Base-by-base conservation (phyloP, 345 rosid genomes). In the Boechera divaricarpa region DNA sequence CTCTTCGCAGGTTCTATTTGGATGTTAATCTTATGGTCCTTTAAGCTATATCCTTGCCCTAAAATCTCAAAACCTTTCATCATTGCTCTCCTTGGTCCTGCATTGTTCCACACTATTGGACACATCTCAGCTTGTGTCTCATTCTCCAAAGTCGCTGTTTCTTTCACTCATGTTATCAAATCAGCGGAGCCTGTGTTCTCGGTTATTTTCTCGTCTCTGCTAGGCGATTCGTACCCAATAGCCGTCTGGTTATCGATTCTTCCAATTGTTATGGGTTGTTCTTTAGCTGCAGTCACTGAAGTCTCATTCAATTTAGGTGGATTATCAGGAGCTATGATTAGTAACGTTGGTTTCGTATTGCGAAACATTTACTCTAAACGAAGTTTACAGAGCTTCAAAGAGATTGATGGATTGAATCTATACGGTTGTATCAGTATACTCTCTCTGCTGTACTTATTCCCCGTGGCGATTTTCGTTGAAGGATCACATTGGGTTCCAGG, bases 141-240 rank as follows among this genome's bases (percentile, higher is more conserved):
- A 3, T 94, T 94, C 87, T 94, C 98, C 28, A 94, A 94, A 73
- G 98, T 94, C 7, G 98, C 98, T 48, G 95, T 94, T 64, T 94
- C 98, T 18, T 94, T 94, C 88, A 94, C 98, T 32, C 98, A 92
- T 73, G 97, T 94, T 3, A 94, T 94, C 80, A 94, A 94, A 83
- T 94, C 98, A 33, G 88, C 97, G 0, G 98, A 94, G 80, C 97
- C 97, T 10, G 98, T 89, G n/a, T 92, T 94, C 88, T 87, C 98
- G 7, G 98, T 94, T 70, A 68, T 94, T 5, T 92, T 94, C 87
- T 94, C 92, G 13, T 92, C 97, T 5, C 77, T 94, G 64, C 92
- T 94, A 2, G 98, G 98, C 1, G 98, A 94, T 72, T 74, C 89
- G 3, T 94, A 90, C 44, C 98, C 98, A 0, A 26, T 94, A 16